Conservation (phyloP, 495 filamentous ascomycete species). For the Aspergillus mulundensis region DNA sequence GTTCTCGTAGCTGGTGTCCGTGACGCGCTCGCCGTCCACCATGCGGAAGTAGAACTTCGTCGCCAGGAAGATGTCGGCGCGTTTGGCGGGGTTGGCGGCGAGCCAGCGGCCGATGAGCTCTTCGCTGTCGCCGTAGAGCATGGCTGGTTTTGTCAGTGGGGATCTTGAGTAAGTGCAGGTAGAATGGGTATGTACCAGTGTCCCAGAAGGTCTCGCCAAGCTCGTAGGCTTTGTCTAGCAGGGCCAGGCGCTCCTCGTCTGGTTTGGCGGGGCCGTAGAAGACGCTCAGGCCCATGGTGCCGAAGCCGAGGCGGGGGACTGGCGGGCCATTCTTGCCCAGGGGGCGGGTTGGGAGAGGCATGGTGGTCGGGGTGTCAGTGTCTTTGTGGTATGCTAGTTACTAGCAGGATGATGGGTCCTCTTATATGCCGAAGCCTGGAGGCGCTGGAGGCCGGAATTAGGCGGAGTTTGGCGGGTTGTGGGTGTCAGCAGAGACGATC, state of each 20-base stretch:
- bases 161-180: no score
- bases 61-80: conserved; percentile 8
- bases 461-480: no score
- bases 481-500: no score
- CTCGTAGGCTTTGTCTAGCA: conserved; percentile 5
- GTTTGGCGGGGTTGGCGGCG: conserved; percentile 2
- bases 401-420: no score
- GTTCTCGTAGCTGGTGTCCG: neutral
- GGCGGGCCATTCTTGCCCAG: conserved; percentile 9
- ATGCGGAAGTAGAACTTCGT: conserved; percentile 4
- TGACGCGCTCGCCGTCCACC: neutral
- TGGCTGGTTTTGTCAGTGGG: neutral
- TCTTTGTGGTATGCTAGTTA: no score
- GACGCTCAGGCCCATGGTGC: conserved; percentile 9
- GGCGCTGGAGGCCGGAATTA: no score
- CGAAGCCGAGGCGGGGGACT: conserved; percentile 8
- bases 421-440: no score
- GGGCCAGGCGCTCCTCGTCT: neutral
- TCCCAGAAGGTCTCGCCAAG: conserved; percentile 10
- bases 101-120: conserved; percentile 10
- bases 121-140: conserved; percentile 11
- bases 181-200: neutral
- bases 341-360: conserved; percentile 1
- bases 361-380: neutral
- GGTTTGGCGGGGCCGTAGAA: conserved; percentile 8